Conservation (phyloP, 371 early-diverging fungal genomes). For the Mucor plumbeus region DNA sequence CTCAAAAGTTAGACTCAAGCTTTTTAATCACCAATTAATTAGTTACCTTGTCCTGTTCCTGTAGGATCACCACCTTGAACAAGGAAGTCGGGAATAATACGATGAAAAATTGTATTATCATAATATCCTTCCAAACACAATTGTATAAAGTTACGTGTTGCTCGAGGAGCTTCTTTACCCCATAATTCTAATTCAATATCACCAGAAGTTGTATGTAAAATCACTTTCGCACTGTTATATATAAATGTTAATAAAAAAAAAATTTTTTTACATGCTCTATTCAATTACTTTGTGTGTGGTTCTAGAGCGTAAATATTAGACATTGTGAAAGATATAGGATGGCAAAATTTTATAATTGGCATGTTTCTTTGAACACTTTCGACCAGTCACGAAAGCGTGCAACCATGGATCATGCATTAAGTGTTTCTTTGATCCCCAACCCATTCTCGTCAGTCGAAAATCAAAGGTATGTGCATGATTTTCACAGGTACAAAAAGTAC, state of each 20-base stretch:
- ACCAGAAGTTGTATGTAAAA: slow-evolving; percentile 85
- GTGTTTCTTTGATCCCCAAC: too few species aligned
- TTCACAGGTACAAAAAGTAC: neutral
- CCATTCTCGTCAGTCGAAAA: neutral
- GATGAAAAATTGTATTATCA: slow-evolving; percentile 86
- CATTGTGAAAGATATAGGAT: slow-evolving; percentile 39
- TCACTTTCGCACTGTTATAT: slow-evolving; percentile 80
- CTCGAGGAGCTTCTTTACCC: slow-evolving; percentile 91
- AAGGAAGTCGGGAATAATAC: slow-evolving; percentile 87
- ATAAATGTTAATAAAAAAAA: neutral
- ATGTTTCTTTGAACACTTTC: neutral
- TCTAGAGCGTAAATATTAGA: slow-evolving; percentile 77
- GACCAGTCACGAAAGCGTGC: neutral
- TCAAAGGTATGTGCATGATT: neutral
- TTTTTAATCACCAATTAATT: too few species aligned
- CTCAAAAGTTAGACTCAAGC: neutral
- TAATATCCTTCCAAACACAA: slow-evolving; percentile 86
- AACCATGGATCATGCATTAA: neutral
- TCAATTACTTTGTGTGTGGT: slow-evolving; percentile 68
- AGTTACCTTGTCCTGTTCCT: slow-evolving; percentile 71
- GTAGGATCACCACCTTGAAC: slow-evolving; percentile 98
- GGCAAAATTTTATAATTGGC: neutral
- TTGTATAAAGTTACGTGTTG: slow-evolving; percentile 93
- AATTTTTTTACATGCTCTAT: neutral
- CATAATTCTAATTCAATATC: slow-evolving; percentile 93